These are phyloP conservation scores for Coniferiporia weirii DNA, from an alignment of 1,284 basidiomycete species.

Conservation along the genomic window DNA sequence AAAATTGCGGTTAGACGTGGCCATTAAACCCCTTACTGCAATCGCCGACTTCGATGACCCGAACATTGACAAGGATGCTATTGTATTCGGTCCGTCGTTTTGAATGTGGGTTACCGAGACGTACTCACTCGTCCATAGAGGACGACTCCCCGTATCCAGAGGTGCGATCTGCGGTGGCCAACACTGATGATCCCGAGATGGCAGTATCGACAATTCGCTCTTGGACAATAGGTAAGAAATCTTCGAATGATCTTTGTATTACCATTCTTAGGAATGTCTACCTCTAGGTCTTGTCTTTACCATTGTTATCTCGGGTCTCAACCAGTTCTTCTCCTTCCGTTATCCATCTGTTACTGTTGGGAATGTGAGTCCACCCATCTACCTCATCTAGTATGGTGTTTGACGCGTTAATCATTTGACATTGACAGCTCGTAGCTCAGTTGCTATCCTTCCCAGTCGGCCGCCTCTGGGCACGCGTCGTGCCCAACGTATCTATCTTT, in stretches of 20 bases:
- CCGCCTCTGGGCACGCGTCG: conserved; percentile 33
- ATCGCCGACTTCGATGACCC: conserved; percentile 36
- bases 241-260: conserved; percentile 27
- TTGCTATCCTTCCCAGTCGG: conserved; percentile 44
- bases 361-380: conserved; percentile 23
- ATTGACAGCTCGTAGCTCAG: conserved; percentile 36
- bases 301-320: conserved; percentile 50
- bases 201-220: conserved; percentile 49
- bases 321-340: conserved; percentile 64
- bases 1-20: background rate
- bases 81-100: conserved; percentile 9
- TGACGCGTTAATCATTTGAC: background rate
- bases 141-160: conserved; percentile 45
- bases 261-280: background rate
- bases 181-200: conserved; percentile 36
- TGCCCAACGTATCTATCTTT: conserved; percentile 39
- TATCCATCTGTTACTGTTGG: conserved; percentile 49
- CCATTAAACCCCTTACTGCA: background rate
- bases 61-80: conserved; percentile 39
- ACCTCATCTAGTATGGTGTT: conserved; percentile 4
- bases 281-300: conserved; percentile 39
- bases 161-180: conserved; percentile 39
- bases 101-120: background rate
- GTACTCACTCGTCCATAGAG: conserved; percentile 26
- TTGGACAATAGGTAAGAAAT: conserved; percentile 54